Evolutionary conservation across 495 filamentous ascomycete genomes (phyloP).

Genomic region (Annulohypoxylon maeteangense): DNA sequence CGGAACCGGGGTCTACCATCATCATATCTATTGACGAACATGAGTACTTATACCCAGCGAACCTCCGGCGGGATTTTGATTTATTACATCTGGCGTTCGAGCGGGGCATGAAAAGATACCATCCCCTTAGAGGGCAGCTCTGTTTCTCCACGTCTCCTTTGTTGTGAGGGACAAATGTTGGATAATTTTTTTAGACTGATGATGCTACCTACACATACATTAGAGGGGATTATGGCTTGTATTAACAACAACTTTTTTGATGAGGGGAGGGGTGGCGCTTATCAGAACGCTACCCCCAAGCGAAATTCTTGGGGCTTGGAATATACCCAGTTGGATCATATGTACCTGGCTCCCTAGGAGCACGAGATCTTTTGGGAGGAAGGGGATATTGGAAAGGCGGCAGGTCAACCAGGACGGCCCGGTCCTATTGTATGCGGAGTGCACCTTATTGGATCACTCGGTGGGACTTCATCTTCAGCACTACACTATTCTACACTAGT

Average conservation of each 20-base stretch:
- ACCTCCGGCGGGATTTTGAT: conserved; percentile 40
- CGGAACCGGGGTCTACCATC: conserved; percentile 15
- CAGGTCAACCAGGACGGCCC: conserved; percentile 10
- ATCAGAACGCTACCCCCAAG: conserved; percentile 16
- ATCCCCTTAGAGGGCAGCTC: conserved; percentile 28
- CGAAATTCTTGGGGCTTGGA: conserved; percentile 28
- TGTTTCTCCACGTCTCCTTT: conserved; percentile 33
- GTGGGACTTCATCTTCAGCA: conserved; percentile 14
- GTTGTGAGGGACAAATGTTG: conserved; percentile 28
- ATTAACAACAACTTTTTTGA: conserved; percentile 31
- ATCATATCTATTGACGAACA: conserved; percentile 39
- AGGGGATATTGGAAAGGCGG: conserved; percentile 16
- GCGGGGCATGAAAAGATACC: conserved; percentile 43
- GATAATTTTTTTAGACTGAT: conserved; percentile 41
- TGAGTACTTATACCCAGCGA: conserved; percentile 41
- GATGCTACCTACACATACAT: conserved; percentile 33
- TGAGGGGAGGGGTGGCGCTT: conserved; percentile 12
- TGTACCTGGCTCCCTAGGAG: conserved; percentile 20
- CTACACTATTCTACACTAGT: conserved; percentile 17
- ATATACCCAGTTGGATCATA: conserved; percentile 41
- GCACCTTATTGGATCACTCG: conserved; percentile 18
- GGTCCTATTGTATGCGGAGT: conserved; percentile 20
- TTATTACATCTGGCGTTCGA: conserved; percentile 42
- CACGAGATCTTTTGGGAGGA: conserved; percentile 12
- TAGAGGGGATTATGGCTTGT: conserved; percentile 40